phyloP scores from a whole-genome alignment of 306 rosid genomes.

The Mimosa bimucronata region DNA sequence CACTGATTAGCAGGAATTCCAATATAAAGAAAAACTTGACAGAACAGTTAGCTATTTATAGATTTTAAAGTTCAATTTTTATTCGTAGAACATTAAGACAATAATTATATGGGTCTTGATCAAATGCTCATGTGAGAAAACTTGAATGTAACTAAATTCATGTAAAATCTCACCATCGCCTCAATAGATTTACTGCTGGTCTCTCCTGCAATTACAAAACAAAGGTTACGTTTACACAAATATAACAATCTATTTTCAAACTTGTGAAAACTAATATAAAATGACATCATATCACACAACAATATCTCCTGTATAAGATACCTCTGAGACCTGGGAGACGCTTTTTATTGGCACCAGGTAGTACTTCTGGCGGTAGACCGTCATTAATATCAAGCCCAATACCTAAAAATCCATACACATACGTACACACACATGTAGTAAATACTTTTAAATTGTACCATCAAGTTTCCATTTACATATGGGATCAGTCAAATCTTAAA shows the following conservation, averaged over 20 bases:
- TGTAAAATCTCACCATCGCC: conserved; percentile 68
- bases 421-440: not conserved
- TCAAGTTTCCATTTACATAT: not conserved
- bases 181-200: conserved; percentile 74
- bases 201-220: conserved; percentile 90
- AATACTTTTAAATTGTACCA: not conserved
- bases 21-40: not conserved
- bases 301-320: conserved; percentile 28
- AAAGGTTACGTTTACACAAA: conserved; percentile 23
- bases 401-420: conserved; percentile 18
- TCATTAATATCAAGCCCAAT: conserved; percentile 53
- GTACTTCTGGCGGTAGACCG: conserved; percentile 49
- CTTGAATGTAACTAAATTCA: not conserved
- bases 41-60: not conserved
- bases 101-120: not conserved
- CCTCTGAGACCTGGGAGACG: conserved; percentile 70
- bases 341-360: conserved; percentile 45
- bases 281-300: not conserved
- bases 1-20: not conserved
- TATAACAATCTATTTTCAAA: conserved; percentile 1
- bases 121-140: not conserved
- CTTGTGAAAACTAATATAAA: not conserved
- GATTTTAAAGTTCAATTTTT: not conserved
- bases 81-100: not conserved
- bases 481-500: not conserved